A percentile compares a stretch with the other conserved stretches of the same genome.
phyloP scores from a whole-genome alignment of 23 red algal genomes.

The Chondrus crispus region DNA sequence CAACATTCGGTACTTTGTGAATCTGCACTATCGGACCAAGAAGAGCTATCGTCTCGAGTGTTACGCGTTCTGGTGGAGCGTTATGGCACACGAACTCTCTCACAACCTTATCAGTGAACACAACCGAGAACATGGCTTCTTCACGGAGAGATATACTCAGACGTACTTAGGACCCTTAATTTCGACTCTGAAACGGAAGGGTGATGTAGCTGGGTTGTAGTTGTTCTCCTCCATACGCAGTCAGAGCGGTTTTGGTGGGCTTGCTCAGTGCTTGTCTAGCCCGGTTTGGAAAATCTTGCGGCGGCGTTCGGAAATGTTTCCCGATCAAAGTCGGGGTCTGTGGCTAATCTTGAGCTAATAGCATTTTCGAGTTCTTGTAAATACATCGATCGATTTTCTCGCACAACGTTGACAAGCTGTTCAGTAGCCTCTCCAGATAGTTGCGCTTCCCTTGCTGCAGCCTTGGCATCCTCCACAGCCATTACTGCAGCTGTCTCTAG shows the following conservation, averaged over 20 bases:
- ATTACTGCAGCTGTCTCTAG: neutral
- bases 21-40: constrained; percentile 21
- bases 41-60: neutral
- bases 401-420: neutral
- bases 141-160: constrained; percentile 41
- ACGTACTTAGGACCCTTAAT: constrained; percentile 22
- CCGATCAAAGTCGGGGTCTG: neutral
- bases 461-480: neutral
- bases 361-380: neutral
- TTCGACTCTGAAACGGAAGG: too few relatives aligned
- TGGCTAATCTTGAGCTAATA: neutral
- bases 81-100: constrained; percentile 65
- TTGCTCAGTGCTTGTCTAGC: too few relatives aligned
- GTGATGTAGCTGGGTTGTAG: neutral
- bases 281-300: neutral
- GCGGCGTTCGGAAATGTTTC: neutral
- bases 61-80: constrained; percentile 48
- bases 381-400: neutral
- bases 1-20: constrained; percentile 54
- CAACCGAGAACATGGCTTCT: constrained; percentile 49
- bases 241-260: too few relatives aligned
- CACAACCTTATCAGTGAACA: constrained; percentile 58
- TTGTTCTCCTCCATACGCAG: too few relatives aligned
- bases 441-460: neutral
- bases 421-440: neutral